phyloP scores from a whole-genome alignment of 1,139 yeast genomes.

The Sporopachydermia cereana region DNA sequence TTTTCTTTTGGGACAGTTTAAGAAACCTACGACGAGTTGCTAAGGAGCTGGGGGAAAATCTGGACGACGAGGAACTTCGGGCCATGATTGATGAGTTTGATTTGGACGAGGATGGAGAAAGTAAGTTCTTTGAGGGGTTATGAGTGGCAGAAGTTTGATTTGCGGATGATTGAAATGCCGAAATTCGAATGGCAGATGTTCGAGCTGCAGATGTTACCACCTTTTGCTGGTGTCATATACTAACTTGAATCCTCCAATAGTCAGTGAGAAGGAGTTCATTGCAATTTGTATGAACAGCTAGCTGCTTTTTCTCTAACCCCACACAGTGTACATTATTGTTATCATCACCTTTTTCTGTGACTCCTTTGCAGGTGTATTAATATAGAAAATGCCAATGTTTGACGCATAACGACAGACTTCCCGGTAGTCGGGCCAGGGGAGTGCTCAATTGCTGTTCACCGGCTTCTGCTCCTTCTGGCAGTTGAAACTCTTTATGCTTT shows the following conservation, averaged over 20 bases:
- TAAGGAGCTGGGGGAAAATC: conserved; percentile 82
- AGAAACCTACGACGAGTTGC: conserved; percentile 83
- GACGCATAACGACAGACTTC: too few relatives aligned
- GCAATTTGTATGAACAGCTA: conserved; percentile 68
- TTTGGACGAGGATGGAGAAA: conserved; percentile 92
- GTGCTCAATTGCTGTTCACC: too few relatives aligned
- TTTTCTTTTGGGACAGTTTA: conserved; percentile 29
- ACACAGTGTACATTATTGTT: too few relatives aligned
- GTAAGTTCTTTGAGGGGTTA: conserved; percentile 25
- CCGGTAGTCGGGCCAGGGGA: too few relatives aligned
- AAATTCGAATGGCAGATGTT: too few relatives aligned
- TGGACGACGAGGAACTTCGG: conserved; percentile 82
- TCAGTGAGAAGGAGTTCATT: conserved; percentile 86
- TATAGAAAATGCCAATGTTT: too few relatives aligned
- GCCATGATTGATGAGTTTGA: conserved; percentile 99
- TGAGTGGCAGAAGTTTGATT: not conserved
- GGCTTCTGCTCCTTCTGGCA: too few relatives aligned
- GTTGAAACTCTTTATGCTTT: too few relatives aligned
- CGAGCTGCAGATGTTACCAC: not conserved
- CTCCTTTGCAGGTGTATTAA: too few relatives aligned
- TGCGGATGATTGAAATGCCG: too few relatives aligned
- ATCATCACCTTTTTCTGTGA: too few relatives aligned
- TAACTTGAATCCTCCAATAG: conserved; percentile 18
- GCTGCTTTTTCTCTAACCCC: too few relatives aligned
- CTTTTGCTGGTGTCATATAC: conserved; percentile 12